Base-by-base conservation (phyloP, 1,284 basidiomycete genomes). In the Meripilus lineatus region DNA sequence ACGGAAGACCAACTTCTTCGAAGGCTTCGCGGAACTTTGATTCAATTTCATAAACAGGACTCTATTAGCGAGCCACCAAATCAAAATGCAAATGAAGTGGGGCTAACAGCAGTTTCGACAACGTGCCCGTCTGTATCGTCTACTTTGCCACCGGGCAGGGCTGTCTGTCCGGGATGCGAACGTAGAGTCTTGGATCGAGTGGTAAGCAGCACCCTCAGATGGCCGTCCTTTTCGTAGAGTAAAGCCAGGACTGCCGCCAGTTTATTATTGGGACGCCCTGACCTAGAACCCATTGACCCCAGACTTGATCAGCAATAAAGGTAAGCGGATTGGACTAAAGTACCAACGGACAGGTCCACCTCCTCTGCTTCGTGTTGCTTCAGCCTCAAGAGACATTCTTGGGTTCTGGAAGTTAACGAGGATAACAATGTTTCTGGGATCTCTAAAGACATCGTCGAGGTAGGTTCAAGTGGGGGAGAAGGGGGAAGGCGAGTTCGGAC, bases 101-200 rank as follows among this genome's bases (percentile, higher is more conserved):
- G n/a, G n/a, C 80, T 64, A 58, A 93, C 89, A 13, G 91, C 91
- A 33, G 91, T 90, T 38, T 74, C 66, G 10, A 84, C 61, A 1
- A 84, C 66, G 55, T 75, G 74, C 1, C 56, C 56, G 60, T 94
- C 90, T 2, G 70, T 70, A 11, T 74, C 69, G 54, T 93, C 91
- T 20, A 75, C 74, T 58, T 85, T 89, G 5, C 90, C 91, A 22
- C 91, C 91, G 0, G 91, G 91, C 0, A 93, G 62, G 2, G 90
- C 89, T 32, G 84, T 87, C 55, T 88, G 83, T 17, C 84, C 86
- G 2, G 87, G 81, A 61, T 90, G 87, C 0, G 81, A 76, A 44
- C 90, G 72, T 18, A 93, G 69, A 4, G 71, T 65, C 63, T 88
- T 89, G 1, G 89, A 87, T 10, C 91, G 75, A 2, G 90, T 93